phyloP scores from a whole-genome alignment of 208 protist genomes.

The Crithidia thermophila region DNA sequence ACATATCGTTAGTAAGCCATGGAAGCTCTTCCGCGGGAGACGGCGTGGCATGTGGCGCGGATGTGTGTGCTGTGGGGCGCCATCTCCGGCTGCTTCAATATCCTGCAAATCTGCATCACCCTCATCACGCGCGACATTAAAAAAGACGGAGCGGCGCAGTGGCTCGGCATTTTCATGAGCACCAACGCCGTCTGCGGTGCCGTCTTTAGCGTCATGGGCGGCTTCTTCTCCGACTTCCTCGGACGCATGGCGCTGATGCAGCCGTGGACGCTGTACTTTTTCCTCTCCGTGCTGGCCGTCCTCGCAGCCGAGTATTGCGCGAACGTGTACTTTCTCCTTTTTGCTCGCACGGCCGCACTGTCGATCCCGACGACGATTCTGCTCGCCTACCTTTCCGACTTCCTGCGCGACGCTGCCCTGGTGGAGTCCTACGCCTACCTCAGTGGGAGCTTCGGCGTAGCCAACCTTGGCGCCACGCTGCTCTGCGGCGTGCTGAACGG shows the following conservation, averaged over 20 bases:
- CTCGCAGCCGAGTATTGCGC: constrained; percentile 18
- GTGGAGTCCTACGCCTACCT: constrained; percentile 41
- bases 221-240: constrained; percentile 41
- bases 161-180: constrained; percentile 47
- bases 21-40: constrained; percentile 3
- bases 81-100: constrained; percentile 14
- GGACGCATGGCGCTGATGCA: constrained; percentile 37
- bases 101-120: constrained; percentile 23
- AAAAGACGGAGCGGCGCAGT: constrained; percentile 25
- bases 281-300: constrained; percentile 32
- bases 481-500: constrained; percentile 40
- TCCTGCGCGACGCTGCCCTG: constrained; percentile 36
- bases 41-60: constrained; percentile 10
- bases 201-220: constrained; percentile 35
- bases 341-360: constrained; percentile 35
- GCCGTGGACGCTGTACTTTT: constrained; percentile 42
- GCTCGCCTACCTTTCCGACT: constrained; percentile 48
- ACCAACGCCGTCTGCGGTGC: constrained; percentile 44
- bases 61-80: constrained; percentile 18
- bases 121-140: constrained; percentile 52
- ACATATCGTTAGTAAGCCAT: neutral
- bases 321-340: constrained; percentile 30
- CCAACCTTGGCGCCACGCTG: constrained; percentile 33
- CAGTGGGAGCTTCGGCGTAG: constrained; percentile 39
- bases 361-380: constrained; percentile 47